Evolutionary conservation across 2,329 filamentous ascomycete genomes (phyloP).

Genomic region (Colletotrichum euphorbiae): DNA sequence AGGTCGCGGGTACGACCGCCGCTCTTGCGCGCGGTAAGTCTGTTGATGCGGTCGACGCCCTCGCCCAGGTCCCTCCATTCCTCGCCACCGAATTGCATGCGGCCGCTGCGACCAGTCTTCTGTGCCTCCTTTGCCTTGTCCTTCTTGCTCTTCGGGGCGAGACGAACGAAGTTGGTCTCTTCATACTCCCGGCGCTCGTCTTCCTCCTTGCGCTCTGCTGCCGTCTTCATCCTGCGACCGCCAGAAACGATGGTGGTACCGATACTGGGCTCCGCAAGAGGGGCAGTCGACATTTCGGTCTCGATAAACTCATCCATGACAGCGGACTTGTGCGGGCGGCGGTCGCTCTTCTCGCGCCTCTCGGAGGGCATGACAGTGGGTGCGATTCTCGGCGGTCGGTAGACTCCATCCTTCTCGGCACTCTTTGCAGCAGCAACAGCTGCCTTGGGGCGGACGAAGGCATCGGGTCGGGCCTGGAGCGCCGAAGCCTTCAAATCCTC

Average conservation of each 20-base stretch:
- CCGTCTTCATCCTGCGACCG: constrained; percentile 83
- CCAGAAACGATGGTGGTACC: constrained; percentile 87
- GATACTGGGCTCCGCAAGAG: constrained; percentile 87
- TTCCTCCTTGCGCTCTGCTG: constrained; percentile 80
- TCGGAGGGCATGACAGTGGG: constrained; percentile 85
- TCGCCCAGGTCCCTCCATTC: constrained; percentile 90
- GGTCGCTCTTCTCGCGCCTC: constrained; percentile 70
- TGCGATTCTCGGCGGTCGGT: constrained; percentile 88
- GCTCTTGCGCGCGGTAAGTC: constrained; percentile 78
- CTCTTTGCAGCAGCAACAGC: constrained; percentile 46
- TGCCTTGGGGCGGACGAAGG: constrained; percentile 51
- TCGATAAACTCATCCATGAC: constrained; percentile 93
- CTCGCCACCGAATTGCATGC: constrained; percentile 86
- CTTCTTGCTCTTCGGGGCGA: constrained; percentile 91
- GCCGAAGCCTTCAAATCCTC: constrained; percentile 42
- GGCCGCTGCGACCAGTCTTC: constrained; percentile 59
- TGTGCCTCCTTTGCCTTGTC: constrained; percentile 75
- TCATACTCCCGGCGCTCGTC: constrained; percentile 87
- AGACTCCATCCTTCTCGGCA: constrained; percentile 72
- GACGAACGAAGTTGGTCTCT: constrained; percentile 88
- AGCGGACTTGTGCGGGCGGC: constrained; percentile 77
- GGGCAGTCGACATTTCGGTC: constrained; percentile 84
- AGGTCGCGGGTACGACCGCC: constrained; percentile 68
- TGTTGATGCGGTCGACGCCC: constrained; percentile 87
- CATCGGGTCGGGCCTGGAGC: constrained; percentile 46